Evolutionary conservation across 176 grass and related monocot genomes (phyloP).

Genomic region (Zoysia japonica): DNA sequence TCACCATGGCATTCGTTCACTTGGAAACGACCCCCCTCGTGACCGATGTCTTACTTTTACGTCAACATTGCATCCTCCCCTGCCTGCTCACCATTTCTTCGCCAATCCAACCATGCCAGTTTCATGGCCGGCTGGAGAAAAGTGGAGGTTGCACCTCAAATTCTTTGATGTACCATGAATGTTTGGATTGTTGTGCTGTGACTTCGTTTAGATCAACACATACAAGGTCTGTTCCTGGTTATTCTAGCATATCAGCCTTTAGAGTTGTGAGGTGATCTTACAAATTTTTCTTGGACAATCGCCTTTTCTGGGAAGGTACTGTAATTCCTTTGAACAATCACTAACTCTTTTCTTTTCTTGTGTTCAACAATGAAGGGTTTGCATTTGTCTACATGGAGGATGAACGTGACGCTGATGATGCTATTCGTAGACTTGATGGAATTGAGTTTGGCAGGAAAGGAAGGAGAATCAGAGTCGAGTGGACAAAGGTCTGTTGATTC

Average conservation of each 20-base stretch:
- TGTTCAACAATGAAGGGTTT: slow-evolving; percentile 67
- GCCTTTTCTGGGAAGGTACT: slow-evolving; percentile 2
- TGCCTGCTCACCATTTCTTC: slow-evolving; percentile 54
- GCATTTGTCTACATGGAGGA: slow-evolving; percentile 99
- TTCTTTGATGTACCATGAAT: slow-evolving; percentile 68
- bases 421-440: slow-evolving; percentile 78
- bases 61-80: slow-evolving; percentile 72
- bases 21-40: slow-evolving; percentile 71
- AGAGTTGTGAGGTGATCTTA: slow-evolving; percentile 51
- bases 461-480: slow-evolving; percentile 82
- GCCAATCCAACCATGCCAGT: slow-evolving; percentile 74
- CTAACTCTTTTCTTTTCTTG: not conserved
- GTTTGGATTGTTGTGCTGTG: slow-evolving; percentile 74
- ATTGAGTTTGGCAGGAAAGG: slow-evolving; percentile 93
- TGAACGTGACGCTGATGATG: slow-evolving; percentile 91
- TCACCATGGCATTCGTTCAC: slow-evolving; percentile 68
- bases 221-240: slow-evolving; percentile 95
- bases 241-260: slow-evolving; percentile 60
- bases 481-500: slow-evolving; percentile 69
- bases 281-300: slow-evolving; percentile 12
- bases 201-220: slow-evolving; percentile 78
- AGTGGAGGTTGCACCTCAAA: slow-evolving; percentile 81
- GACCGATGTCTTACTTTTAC: slow-evolving; percentile 77
- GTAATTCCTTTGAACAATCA: slow-evolving; percentile 27
- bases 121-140: slow-evolving; percentile 78